These are phyloP conservation scores for Salvia sclarea DNA, from an alignment of 305 asterid species.

Conservation along the genomic window DNA sequence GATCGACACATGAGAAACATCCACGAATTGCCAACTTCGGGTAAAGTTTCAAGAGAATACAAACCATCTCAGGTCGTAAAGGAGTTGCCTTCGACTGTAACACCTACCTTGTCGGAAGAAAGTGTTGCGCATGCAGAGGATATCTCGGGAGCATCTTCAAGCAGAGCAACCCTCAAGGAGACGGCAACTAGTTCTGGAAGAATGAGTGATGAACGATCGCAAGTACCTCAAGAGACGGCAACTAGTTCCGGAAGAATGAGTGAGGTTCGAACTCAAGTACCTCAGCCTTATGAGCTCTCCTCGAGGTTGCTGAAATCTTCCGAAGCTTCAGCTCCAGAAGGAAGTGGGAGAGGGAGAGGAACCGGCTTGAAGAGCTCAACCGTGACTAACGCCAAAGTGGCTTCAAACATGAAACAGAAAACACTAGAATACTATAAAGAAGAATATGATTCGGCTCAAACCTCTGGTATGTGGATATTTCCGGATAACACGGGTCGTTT, in stretches of 20 bases:
- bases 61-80: constrained; percentile 7
- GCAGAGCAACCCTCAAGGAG: constrained; percentile 29
- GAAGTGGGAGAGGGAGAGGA: constrained; percentile 36
- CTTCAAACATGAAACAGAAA: constrained; percentile 39
- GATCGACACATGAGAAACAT: constrained; percentile 29
- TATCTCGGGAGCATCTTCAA: constrained; percentile 11
- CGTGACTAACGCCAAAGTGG: constrained; percentile 34
- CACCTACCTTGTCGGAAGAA: constrained; percentile 22
- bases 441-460: constrained; percentile 44
- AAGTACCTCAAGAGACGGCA: constrained; percentile 39
- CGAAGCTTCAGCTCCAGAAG: constrained; percentile 42
- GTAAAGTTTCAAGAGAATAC: constrained; percentile 23
- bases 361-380: constrained; percentile 42
- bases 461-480: constrained; percentile 67
- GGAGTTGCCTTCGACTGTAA: constrained; percentile 31
- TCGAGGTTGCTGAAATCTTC: constrained; percentile 21
- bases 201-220: constrained; percentile 34
- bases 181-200: constrained; percentile 44
- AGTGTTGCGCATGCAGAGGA: constrained; percentile 11
- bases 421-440: constrained; percentile 41
- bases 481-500: constrained; percentile 53
- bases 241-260: constrained; percentile 41
- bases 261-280: constrained; percentile 33
- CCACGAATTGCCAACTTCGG: constrained; percentile 32
- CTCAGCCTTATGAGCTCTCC: constrained; percentile 30